phyloP scores from a whole-genome alignment of 208 protist genomes.

The Jaenimonas drosophilae region DNA sequence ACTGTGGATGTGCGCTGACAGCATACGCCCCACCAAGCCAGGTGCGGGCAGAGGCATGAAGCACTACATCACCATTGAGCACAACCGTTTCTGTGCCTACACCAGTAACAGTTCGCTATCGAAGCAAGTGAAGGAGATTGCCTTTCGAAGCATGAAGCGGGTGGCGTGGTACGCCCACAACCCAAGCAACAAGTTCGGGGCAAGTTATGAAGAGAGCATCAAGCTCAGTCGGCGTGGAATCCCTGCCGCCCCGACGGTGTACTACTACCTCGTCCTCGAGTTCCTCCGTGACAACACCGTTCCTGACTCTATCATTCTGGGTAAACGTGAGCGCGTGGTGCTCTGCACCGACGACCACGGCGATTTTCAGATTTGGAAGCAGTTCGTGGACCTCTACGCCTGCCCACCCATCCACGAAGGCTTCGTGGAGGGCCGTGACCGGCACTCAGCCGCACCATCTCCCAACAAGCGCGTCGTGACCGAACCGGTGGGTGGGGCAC shows the following conservation, averaged over 20 bases:
- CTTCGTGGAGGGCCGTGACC: conserved; percentile 10
- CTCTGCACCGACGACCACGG: conserved; percentile 73
- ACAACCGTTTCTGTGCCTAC: conserved; percentile 58
- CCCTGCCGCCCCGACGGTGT: conserved; percentile 6
- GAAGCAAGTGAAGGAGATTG: conserved; percentile 43
- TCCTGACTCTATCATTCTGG: conserved; percentile 10
- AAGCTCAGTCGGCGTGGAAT: conserved; percentile 1
- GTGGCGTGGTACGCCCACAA: conserved; percentile 65
- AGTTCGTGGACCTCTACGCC: conserved; percentile 64
- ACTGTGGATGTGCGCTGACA: conserved; percentile 71
- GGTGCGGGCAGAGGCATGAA: conserved; percentile 63
- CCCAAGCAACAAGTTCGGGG: conserved; percentile 9
- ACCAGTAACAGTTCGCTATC: conserved; percentile 35
- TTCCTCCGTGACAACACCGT: conserved; percentile 52
- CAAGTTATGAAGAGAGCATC: background rate
- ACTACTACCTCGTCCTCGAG: conserved; percentile 80
- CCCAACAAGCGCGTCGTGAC: background rate
- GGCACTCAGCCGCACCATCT: background rate
- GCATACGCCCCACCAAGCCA: conserved; percentile 40
- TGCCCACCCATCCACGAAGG: conserved; percentile 13
- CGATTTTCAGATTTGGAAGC: conserved; percentile 71
- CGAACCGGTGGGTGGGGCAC: conserved; percentile 7
- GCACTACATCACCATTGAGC: conserved; percentile 58
- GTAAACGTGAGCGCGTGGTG: conserved; percentile 63
- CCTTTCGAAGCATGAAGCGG: conserved; percentile 68